phyloP scores from a whole-genome alignment of 73 alveolate species.

The Symbiodinium pilosum region DNA sequence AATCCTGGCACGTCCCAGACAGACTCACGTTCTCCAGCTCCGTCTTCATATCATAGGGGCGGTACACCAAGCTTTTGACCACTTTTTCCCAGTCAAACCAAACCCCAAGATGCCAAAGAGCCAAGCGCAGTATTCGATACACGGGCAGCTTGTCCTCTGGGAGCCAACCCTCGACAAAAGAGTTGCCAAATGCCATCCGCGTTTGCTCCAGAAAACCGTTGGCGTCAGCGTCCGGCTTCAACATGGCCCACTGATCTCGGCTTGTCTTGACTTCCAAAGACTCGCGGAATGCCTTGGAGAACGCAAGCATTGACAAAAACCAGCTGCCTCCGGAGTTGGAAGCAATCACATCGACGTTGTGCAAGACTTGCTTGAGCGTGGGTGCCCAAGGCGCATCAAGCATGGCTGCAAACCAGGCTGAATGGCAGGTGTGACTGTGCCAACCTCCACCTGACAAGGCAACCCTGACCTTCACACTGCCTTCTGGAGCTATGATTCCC shows the following conservation, averaged over 20 bases:
- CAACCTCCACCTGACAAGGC: neutral
- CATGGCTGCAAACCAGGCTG: constrained; percentile 6
- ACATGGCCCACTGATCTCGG: neutral
- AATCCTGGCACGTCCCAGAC: neutral
- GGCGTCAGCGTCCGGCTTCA: neutral
- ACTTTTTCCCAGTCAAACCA: neutral
- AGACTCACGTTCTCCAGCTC: constrained; percentile 1
- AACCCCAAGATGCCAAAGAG: neutral
- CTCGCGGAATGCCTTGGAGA: constrained; percentile 1
- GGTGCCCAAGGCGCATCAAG: constrained; percentile 10
- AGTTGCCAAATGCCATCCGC: neutral
- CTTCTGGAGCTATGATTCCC: neutral
- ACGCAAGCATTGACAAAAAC: neutral
- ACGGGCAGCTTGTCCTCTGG: no score
- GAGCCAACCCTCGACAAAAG: neutral
- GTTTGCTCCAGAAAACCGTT: neutral
- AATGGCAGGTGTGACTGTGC: neutral
- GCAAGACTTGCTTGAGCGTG: neutral
- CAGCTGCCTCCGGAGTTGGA: constrained; percentile 14
- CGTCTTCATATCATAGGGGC: neutral
- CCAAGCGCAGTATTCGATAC: neutral
- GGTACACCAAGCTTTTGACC: neutral
- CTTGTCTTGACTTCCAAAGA: neutral
- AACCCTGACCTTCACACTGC: neutral
- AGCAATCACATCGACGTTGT: neutral